A percentile compares a stretch with the other conserved stretches of the same genome.
Evolutionary conservation across 2,329 filamentous ascomycete species (phyloP).

Genomic region (Fusarium aywerte): DNA sequence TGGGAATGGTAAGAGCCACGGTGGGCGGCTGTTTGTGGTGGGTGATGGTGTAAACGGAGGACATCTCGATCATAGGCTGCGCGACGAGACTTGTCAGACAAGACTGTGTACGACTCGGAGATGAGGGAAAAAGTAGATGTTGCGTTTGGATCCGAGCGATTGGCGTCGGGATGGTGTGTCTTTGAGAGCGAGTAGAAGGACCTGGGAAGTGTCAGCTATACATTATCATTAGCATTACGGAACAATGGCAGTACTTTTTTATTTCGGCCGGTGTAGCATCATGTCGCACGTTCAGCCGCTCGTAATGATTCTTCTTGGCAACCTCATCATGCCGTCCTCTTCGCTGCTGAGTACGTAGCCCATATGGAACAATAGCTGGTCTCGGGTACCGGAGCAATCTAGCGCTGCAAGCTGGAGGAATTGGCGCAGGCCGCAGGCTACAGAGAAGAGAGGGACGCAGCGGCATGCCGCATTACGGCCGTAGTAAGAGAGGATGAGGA

Average conservation of each 20-base stretch:
- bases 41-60: conserved; percentile 54
- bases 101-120: conserved; percentile 82
- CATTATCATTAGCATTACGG: neutral
- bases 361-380: conserved; percentile 1
- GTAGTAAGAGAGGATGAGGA: neutral
- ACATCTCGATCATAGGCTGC: conserved; percentile 82
- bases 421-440: conserved; percentile 37
- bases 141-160: conserved; percentile 78
- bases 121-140: conserved; percentile 82
- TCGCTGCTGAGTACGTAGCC: conserved; percentile 26
- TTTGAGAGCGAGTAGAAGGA: conserved; percentile 94
- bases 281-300: conserved; percentile 76
- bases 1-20: conserved; percentile 68
- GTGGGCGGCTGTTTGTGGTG: conserved; percentile 49
- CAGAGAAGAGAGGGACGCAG: conserved; percentile 53
- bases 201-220: conserved; percentile 50
- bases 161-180: conserved; percentile 90
- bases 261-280: conserved; percentile 80
- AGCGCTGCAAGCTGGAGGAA: conserved; percentile 34
- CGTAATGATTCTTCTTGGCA: conserved; percentile 75
- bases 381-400: conserved; percentile 40
- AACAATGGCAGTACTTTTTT: conserved; percentile 71
- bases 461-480: conserved; percentile 72
- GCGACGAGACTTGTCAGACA: conserved; percentile 79
- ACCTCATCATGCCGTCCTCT: conserved; percentile 35